Percentiles rank a stretch among this genome's conserved stretches.
Conservation (phyloP, 805 yeast species). For the Candida succiphila region DNA sequence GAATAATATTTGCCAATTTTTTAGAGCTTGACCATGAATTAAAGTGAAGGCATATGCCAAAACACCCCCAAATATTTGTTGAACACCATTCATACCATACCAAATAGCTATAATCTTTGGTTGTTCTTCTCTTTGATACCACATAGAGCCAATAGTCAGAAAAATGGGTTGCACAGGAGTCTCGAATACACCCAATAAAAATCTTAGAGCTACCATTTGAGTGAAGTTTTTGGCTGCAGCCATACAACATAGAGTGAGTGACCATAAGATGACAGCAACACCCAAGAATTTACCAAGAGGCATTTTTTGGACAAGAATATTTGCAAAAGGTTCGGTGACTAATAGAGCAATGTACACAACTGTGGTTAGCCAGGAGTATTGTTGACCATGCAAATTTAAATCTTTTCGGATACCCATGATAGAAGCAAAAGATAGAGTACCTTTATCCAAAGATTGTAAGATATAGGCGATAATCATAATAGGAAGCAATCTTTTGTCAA, state of each 20-base stretch:
- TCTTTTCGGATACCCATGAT: constrained; percentile 43
- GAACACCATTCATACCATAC: constrained; percentile 23
- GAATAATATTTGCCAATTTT: constrained; percentile 22
- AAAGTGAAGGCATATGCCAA: constrained; percentile 14
- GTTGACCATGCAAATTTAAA: constrained; percentile 32
- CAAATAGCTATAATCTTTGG: constrained; percentile 22
- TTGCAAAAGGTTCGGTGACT: constrained; percentile 38
- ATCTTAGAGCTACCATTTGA: constrained; percentile 34
- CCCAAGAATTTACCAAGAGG: constrained; percentile 44
- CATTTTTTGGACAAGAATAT: constrained; percentile 37
- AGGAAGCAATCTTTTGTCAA: constrained; percentile 38
- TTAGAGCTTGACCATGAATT: constrained; percentile 21
- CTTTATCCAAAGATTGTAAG: constrained; percentile 48
- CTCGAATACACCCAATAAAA: constrained; percentile 30
- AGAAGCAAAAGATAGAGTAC: constrained; percentile 40
- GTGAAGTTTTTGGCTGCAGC: constrained; percentile 28
- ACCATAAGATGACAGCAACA: constrained; percentile 46
- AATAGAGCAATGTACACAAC: constrained; percentile 40
- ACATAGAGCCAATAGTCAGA: constrained; percentile 19
- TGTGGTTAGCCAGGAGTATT: constrained; percentile 21
- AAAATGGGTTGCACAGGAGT: constrained; percentile 27
- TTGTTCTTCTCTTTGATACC: constrained; percentile 16
- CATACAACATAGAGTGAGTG: constrained; percentile 40
- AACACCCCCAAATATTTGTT: constrained; percentile 19
- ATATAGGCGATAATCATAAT: constrained; percentile 37